Base-by-base conservation (phyloP, 1,284 basidiomycete species). In the Amylostereum areolatum region DNA sequence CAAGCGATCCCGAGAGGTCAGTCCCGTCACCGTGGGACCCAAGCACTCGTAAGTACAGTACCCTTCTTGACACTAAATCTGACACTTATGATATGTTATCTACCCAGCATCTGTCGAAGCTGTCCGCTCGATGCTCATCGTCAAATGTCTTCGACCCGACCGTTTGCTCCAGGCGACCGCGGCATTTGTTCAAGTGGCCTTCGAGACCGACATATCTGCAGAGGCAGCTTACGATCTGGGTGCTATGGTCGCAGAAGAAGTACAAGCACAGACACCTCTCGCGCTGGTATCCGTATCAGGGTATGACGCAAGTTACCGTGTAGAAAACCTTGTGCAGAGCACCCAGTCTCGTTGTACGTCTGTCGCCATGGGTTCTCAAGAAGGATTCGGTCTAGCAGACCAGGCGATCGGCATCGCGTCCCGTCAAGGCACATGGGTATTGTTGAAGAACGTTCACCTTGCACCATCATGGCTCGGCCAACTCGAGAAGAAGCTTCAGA, bases 311-410 rank as follows among this genome's bases (percentile, higher is more conserved):
- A 94, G 92, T 65, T 97, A 95, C 66, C 82, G 89, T 47, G 90
- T 97, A 31, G 95, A 97, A 59, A 90, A 88, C 57, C 78, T 97
- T 36, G 85, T 94, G 56, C 83, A 86, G 61, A 81, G 83, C 43
- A 83, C 82, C 9, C 83, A 84, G 27, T 74, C 80, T 36, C 82
- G 83, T 30, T 95, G 91, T 53, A 75, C 83, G 0, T 90, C 92
- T 1, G 90, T 97, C 12, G 95, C 95, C 9, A 97, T 98, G 92
- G 95, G 95, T n/a, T 97, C 94, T 1, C 89, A 93, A 56, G 95
- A 98, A 75, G 94, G 95, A n/a, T 95, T 92, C 67, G 81, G 82
- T 5, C 76, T 93, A 2, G 95, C 95, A 4, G 95, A 98, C 61
- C 92, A 96, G 65, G 93, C 93, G 2, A 97, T 98, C 55, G 86